These are phyloP conservation scores for Camelina sativa DNA, from an alignment of 345 rosid genomes.

Conservation along the genomic window DNA sequence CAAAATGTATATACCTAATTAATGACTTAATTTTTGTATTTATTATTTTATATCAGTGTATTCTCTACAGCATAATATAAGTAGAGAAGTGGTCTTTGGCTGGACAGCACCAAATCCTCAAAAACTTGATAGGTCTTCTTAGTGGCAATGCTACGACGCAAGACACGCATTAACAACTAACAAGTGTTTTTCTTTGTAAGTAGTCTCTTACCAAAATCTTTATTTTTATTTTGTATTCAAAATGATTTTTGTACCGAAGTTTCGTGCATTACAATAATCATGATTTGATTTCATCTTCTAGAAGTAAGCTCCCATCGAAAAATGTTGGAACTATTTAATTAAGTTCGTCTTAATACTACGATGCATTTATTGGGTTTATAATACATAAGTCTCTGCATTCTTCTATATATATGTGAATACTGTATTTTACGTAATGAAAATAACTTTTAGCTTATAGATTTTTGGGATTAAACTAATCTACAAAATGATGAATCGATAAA, in stretches of 20 bases:
- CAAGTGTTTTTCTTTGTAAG: slow-evolving; percentile 22
- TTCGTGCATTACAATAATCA: slow-evolving; percentile 30
- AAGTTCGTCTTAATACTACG: not conserved
- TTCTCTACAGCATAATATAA: slow-evolving; percentile 24
- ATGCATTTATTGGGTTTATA: not conserved
- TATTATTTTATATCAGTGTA: slow-evolving; percentile 6
- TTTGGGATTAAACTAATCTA: not conserved
- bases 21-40: not conserved
- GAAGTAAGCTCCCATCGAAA: slow-evolving; percentile 24
- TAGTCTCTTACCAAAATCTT: slow-evolving; percentile 25
- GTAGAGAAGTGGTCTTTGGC: slow-evolving; percentile 45
- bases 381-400: slow-evolving; percentile 8
- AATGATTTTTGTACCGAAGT: slow-evolving; percentile 25
- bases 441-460: not conserved
- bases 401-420: not conserved
- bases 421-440: not conserved
- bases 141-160: slow-evolving; percentile 41
- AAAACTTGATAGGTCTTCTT: slow-evolving; percentile 31
- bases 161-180: slow-evolving; percentile 32
- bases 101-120: slow-evolving; percentile 45
- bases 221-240: slow-evolving; percentile 18
- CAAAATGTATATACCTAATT: slow-evolving; percentile 3
- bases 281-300: slow-evolving; percentile 32
- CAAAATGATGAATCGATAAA: not conserved
- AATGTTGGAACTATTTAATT: not conserved